A percentile compares a stretch with the other conserved stretches of the same genome.
Conservation (phyloP, 129 eudicot species). For the Tagetes patula region DNA sequence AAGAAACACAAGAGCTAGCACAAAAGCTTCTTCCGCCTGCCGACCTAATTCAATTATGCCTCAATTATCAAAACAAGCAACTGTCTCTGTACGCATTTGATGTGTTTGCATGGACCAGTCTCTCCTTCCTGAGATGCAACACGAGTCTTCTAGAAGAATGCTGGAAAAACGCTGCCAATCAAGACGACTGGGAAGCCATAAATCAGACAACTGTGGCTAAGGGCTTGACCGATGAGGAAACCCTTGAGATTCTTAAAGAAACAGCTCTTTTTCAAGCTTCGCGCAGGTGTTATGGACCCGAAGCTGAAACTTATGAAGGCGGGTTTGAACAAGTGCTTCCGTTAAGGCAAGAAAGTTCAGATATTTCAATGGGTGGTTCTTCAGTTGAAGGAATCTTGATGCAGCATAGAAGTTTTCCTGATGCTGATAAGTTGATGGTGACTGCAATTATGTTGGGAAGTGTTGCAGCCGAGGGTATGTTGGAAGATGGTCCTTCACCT, state of each 20-base stretch:
- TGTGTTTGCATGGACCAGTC: constrained; percentile 80
- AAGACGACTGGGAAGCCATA: constrained; percentile 80
- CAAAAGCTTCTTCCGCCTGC: constrained; percentile 66
- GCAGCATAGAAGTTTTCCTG: constrained; percentile 94
- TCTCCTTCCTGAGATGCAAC: constrained; percentile 59
- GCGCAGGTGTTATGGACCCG: constrained; percentile 74
- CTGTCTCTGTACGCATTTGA: constrained; percentile 69
- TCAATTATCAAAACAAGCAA: constrained; percentile 48
- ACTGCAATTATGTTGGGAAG: constrained; percentile 79
- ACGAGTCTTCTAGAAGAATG: constrained; percentile 83
- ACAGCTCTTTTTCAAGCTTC: constrained; percentile 84
- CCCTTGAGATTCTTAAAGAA: constrained; percentile 44
- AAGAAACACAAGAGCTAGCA: constrained; percentile 53
- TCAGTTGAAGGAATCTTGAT: constrained; percentile 80
- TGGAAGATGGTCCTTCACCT: constrained; percentile 47
- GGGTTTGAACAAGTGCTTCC: constrained; percentile 79
- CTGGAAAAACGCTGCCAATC: constrained; percentile 89
- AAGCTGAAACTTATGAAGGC: constrained; percentile 59
- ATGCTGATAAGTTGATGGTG: constrained; percentile 87
- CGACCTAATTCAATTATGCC: constrained; percentile 74
- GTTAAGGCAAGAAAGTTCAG: constrained; percentile 52
- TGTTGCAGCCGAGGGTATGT: constrained; percentile 29
- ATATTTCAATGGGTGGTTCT: constrained; percentile 30
- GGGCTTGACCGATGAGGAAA: constrained; percentile 90
- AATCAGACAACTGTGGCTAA: constrained; percentile 50